phyloP scores from a whole-genome alignment of 73 alveolate genomes.

The Paramecium sonneborni region DNA sequence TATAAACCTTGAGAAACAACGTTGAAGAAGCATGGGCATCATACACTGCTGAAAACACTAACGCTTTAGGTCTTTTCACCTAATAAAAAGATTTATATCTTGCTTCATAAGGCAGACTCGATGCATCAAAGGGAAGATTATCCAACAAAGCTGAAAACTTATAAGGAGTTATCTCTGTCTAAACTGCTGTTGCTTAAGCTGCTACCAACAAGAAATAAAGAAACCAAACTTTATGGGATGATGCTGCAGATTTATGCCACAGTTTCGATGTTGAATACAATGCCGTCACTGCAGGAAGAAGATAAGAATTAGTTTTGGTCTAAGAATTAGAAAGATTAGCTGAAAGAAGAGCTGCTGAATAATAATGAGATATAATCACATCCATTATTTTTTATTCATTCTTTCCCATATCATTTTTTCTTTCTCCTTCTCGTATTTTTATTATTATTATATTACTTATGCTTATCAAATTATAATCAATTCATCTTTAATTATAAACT shows the following conservation, averaged over 20 bases:
- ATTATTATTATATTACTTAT: background rate
- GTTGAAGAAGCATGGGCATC: slow-evolving; percentile 50
- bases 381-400: background rate
- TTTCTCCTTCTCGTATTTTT: background rate
- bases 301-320: slow-evolving; percentile 47
- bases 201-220: slow-evolving; percentile 41
- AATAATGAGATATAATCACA: slow-evolving; percentile 2
- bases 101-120: slow-evolving; percentile 19
- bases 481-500: too few species aligned
- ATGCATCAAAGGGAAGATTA: background rate
- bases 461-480: too few species aligned
- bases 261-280: slow-evolving; percentile 49
- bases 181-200: slow-evolving; percentile 55
- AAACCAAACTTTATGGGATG: slow-evolving; percentile 50
- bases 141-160: slow-evolving; percentile 16
- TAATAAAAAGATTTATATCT: slow-evolving; percentile 14
- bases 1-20: slow-evolving; percentile 33
- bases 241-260: slow-evolving; percentile 47
- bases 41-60: slow-evolving; percentile 27
- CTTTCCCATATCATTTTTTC: background rate
- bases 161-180: slow-evolving; percentile 36
- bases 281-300: slow-evolving; percentile 43
- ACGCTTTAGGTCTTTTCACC: background rate
- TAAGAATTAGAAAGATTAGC: slow-evolving; percentile 57
- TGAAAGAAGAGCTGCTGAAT: slow-evolving; percentile 62